Conservation (phyloP, 306 rosid genomes). For the Dalbergia cochinchinensis region DNA sequence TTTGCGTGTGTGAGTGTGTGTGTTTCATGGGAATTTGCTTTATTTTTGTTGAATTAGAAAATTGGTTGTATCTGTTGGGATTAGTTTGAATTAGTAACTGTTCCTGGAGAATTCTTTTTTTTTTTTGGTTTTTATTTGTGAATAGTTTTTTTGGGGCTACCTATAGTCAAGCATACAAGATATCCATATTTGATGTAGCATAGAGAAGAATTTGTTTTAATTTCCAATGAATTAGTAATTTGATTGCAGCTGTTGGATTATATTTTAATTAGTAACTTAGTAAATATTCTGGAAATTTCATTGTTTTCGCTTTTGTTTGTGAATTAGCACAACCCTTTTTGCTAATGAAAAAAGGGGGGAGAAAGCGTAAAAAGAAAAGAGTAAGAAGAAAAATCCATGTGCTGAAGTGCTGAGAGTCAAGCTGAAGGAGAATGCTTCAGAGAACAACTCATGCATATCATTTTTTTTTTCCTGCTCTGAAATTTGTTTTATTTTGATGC, state of each 20-base stretch:
- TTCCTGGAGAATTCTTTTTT: neutral
- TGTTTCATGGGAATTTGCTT: neutral
- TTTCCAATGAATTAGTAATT: neutral
- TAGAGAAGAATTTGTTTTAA: slow-evolving; percentile 11
- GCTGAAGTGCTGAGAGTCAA: too few relatives aligned
- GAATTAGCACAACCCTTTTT: too few relatives aligned
- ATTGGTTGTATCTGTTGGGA: neutral
- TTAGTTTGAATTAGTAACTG: neutral
- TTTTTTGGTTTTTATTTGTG: neutral
- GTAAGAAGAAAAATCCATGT: too few relatives aligned
- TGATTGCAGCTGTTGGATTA: slow-evolving; percentile 26
- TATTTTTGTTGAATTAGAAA: neutral
- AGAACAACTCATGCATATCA: too few relatives aligned
- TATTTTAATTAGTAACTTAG: slow-evolving; percentile 6
- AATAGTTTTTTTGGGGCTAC: neutral
- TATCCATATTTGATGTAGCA: neutral
- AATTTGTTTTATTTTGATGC: too few relatives aligned
- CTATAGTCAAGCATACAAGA: neutral
- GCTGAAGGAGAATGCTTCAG: too few relatives aligned
- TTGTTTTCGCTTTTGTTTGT: neutral
- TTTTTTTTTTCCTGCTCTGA: too few relatives aligned
- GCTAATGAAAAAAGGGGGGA: too few relatives aligned
- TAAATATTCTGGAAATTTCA: neutral
- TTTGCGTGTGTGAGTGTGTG: neutral
- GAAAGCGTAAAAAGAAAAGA: too few relatives aligned